phyloP scores from a whole-genome alignment of 1,284 basidiomycete genomes.

The Hypsizygus ulmarius region DNA sequence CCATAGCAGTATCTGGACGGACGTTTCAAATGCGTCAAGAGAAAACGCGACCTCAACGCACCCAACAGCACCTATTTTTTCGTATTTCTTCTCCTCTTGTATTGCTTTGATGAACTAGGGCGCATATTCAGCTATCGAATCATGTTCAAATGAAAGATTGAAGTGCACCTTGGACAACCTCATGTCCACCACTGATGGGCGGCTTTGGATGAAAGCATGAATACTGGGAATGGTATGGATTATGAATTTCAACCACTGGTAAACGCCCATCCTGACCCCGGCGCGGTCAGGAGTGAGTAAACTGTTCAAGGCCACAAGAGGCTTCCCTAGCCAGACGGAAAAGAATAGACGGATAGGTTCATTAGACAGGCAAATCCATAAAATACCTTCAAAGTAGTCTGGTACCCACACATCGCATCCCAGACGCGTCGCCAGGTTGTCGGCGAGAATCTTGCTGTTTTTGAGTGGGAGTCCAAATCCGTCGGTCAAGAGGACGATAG shows the following conservation, averaged over 20 bases:
- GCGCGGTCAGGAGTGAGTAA: slow-evolving; percentile 15
- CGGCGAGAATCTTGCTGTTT: slow-evolving; percentile 28
- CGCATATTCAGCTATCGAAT: background rate
- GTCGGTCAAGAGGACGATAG: slow-evolving; percentile 26
- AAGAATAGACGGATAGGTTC: background rate
- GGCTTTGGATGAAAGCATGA: slow-evolving; percentile 17
- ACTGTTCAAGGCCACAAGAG: slow-evolving; percentile 14
- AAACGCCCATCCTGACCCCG: slow-evolving; percentile 8
- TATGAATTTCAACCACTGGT: slow-evolving; percentile 15
- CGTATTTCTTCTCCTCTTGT: slow-evolving; percentile 51
- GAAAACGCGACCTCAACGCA: slow-evolving; percentile 22
- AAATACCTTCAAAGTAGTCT: slow-evolving; percentile 19
- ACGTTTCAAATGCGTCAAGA: background rate
- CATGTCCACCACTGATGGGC: slow-evolving; percentile 12
- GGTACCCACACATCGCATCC: slow-evolving; percentile 21
- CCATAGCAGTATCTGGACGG: slow-evolving; percentile 63
- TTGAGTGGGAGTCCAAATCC: slow-evolving; percentile 25
- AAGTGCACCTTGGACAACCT: slow-evolving; percentile 11
- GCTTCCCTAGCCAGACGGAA: slow-evolving; percentile 9
- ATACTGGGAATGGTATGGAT: slow-evolving; percentile 11
- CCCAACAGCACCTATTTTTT: slow-evolving; percentile 61
- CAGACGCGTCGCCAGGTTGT: slow-evolving; percentile 15
- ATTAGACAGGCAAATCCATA: background rate
- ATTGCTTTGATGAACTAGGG: slow-evolving; percentile 48
- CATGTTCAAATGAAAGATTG: background rate